These are phyloP conservation scores for Pichia sporocuriosa DNA, from an alignment of 805 yeast genomes.

Conservation along the genomic window DNA sequence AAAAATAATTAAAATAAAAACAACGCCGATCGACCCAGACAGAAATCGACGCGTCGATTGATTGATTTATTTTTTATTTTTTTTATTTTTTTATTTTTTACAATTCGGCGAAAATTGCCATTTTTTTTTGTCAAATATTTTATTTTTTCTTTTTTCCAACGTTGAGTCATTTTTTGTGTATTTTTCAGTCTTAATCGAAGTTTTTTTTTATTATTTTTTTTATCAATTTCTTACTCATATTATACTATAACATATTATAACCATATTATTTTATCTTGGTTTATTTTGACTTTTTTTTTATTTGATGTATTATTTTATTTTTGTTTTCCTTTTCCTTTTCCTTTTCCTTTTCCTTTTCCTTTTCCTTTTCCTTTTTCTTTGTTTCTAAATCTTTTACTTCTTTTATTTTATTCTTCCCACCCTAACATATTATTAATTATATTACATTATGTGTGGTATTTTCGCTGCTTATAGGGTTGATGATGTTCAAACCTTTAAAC, in stretches of 20 bases:
- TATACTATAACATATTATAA: no score
- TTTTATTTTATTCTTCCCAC: background rate
- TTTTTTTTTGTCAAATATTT: no score
- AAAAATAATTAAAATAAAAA: no score
- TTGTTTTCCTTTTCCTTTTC: background rate
- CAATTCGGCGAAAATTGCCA: no score
- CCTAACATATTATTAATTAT: background rate
- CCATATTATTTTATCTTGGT: no score
- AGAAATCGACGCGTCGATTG: no score
- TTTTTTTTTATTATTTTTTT: background rate
- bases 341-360: background rate
- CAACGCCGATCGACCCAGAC: background rate
- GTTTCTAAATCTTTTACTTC: background rate
- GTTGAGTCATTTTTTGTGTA: background rate
- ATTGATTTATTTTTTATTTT: no score
- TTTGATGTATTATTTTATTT: background rate
- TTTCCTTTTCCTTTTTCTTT: background rate
- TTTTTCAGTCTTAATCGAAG: background rate
- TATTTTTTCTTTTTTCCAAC: no score
- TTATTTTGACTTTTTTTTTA: no score
- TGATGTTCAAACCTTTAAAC: conserved; percentile 73
- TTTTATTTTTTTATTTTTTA: no score
- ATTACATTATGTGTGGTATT: conserved; percentile 83
- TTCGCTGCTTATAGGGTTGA: conserved; percentile 86
- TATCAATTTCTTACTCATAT: no score